These are phyloP conservation scores for Wallacemonas sp. DNA, from an alignment of 208 protist genomes.

Conservation along the genomic window DNA sequence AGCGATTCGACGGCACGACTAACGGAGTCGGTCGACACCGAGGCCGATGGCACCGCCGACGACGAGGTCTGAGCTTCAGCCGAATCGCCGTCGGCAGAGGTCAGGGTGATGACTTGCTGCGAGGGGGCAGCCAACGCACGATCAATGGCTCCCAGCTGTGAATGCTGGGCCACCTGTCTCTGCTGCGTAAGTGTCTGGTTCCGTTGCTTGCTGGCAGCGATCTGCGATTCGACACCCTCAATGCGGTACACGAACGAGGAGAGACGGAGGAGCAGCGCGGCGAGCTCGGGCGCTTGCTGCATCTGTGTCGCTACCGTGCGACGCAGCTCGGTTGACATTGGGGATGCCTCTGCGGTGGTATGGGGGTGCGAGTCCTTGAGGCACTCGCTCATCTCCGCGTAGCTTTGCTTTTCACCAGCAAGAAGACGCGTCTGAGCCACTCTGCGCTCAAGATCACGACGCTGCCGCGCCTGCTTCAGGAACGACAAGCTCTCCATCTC, in stretches of 20 bases:
- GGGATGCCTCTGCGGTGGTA: neutral
- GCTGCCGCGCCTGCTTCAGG: slow-evolving; percentile 18
- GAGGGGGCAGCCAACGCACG: neutral
- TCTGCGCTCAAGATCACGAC: neutral
- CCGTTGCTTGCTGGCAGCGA: slow-evolving; percentile 9
- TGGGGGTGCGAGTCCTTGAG: neutral
- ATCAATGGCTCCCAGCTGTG: neutral
- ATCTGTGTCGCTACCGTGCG: neutral
- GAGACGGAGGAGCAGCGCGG: slow-evolving; percentile 3
- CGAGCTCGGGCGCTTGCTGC: neutral
- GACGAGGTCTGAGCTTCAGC: neutral
- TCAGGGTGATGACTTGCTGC: slow-evolving; percentile 21
- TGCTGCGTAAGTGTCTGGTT: slow-evolving; percentile 17
- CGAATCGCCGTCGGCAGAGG: slow-evolving; percentile 9
- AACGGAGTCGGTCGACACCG: too few species aligned
- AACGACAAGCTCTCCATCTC: slow-evolving; percentile 38
- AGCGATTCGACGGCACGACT: neutral
- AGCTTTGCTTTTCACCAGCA: neutral
- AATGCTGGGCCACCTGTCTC: slow-evolving; percentile 4
- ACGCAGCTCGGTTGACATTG: neutral
- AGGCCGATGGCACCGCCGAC: neutral
- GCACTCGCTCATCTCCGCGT: neutral
- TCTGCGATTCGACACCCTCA: slow-evolving; percentile 4
- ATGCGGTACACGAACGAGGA: slow-evolving; percentile 12
- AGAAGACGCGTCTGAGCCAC: neutral